These are phyloP conservation scores for Suillus spraguei DNA, from an alignment of 768 basidiomycete species.

Conservation along the genomic window DNA sequence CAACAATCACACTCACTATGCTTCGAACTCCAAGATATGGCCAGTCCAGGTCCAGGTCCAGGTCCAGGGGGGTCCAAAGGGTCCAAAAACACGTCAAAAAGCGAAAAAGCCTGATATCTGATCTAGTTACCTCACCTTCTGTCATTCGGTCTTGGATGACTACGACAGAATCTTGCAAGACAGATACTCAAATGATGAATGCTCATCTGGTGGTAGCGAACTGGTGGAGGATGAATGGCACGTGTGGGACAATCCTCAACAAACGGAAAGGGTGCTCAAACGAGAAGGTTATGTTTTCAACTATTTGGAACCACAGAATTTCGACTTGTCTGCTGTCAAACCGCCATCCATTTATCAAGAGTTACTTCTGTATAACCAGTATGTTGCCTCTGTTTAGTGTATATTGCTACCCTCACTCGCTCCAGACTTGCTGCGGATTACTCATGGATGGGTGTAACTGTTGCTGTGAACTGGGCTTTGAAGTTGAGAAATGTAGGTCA, in stretches of 20 bases:
- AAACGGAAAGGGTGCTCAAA: background rate
- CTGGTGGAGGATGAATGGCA: slow-evolving; percentile 1
- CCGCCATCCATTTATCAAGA: slow-evolving; percentile 1
- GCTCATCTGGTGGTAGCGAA: slow-evolving; percentile 2
- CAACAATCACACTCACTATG: no score
- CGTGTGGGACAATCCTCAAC: background rate
- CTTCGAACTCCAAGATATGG: no score
- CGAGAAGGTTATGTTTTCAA: background rate
- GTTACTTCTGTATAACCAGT: slow-evolving; percentile 7
- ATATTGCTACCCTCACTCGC: no score
- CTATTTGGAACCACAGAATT: slow-evolving; percentile 1
- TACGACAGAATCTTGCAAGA: background rate
- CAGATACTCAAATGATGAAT: background rate
- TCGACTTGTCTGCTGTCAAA: slow-evolving; percentile 6
- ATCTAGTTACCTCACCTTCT: background rate
- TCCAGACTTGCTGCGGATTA: no score
- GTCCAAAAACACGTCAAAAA: no score
- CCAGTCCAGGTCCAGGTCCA: no score
- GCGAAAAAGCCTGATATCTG: no score
- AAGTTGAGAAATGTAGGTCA: background rate
- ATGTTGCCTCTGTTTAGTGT: background rate
- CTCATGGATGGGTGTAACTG: no score
- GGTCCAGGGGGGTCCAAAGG: no score
- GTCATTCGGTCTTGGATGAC: slow-evolving; percentile 6
- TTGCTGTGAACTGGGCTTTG: background rate